phyloP scores from a whole-genome alignment of 257 asterid species.

The Leptodermis oblonga region DNA sequence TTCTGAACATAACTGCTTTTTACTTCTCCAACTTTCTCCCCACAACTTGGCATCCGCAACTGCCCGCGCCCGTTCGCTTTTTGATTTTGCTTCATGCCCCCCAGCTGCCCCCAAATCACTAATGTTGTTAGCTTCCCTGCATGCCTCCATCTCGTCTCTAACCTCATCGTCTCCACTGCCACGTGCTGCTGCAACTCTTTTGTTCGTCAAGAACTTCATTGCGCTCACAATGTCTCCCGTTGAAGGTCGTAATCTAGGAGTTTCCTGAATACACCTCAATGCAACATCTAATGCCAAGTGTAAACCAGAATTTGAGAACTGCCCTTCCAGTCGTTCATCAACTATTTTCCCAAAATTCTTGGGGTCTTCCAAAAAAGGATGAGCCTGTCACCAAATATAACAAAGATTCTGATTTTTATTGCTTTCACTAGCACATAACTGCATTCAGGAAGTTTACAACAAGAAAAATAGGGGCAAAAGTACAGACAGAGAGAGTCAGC shows the following conservation, averaged over 20 bases:
- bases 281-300: conserved; percentile 34
- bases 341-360: conserved; percentile 25
- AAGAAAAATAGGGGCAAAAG: too few relatives aligned
- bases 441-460: too few relatives aligned
- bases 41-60: conserved; percentile 58
- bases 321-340: conserved; percentile 31
- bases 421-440: too few relatives aligned
- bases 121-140: background rate
- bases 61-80: conserved; percentile 33
- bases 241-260: conserved; percentile 29
- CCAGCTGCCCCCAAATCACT: background rate
- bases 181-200: conserved; percentile 2
- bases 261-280: conserved; percentile 28
- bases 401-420: background rate
- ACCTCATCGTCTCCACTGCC: background rate
- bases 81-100: conserved; percentile 5
- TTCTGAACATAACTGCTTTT: conserved; percentile 15
- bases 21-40: conserved; percentile 44
- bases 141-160: background rate
- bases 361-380: conserved; percentile 33
- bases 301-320: conserved; percentile 20
- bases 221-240: conserved; percentile 30
- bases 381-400: conserved; percentile 26
- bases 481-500: background rate
- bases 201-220: conserved; percentile 20